Base-by-base conservation (phyloP, 768 basidiomycete genomes). In the Agaricus subrufescens region DNA sequence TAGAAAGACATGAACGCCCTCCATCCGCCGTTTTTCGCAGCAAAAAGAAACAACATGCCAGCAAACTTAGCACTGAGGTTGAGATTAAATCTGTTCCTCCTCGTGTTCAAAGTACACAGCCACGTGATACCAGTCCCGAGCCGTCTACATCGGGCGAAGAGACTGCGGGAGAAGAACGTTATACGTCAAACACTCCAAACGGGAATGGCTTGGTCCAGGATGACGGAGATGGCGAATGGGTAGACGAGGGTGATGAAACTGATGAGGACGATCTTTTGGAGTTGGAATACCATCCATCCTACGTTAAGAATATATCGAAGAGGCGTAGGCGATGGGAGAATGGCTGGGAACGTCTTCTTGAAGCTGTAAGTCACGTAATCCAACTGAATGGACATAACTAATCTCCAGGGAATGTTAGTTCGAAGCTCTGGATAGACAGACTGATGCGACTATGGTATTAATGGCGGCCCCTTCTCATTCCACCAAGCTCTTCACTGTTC, bases 61-160 rank as follows among this genome's bases (percentile, higher is more conserved):
- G 54, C 31, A 44, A 62, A 14, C 44, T 64, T 44, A 67, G 68
- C 55, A 62, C 64, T 44, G 65, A 69, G 54, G 55, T 64, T 44
- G 65, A 69, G 54, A 56, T 64, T 4, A 61, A 69, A 25, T 63
- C 61, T 38, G 69, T 84, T 1, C 89, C 89, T 1, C 88, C 87
- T 9, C 76, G 89, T 11, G 89, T 91, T 15, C 86, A 90, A 62
- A 91, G 88, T 62, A 92, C 89, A 0, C 88, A 91, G 62, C 89
- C 89, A 6, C 73, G 89, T 42, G 89, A 91, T 61, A 91, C 89
- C 10, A 89, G 85, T 59, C 89, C 87, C 0, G 89, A 91, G 71
- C 78, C 81, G 45, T 86, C 84, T 9, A 84, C 85, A 0, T 85
- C 82, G 15, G 88, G 88, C 1, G 89, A 91, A 65, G 88, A 89